Conservation (phyloP, 2,329 filamentous ascomycete species). For the Cordyceps farinosa region DNA sequence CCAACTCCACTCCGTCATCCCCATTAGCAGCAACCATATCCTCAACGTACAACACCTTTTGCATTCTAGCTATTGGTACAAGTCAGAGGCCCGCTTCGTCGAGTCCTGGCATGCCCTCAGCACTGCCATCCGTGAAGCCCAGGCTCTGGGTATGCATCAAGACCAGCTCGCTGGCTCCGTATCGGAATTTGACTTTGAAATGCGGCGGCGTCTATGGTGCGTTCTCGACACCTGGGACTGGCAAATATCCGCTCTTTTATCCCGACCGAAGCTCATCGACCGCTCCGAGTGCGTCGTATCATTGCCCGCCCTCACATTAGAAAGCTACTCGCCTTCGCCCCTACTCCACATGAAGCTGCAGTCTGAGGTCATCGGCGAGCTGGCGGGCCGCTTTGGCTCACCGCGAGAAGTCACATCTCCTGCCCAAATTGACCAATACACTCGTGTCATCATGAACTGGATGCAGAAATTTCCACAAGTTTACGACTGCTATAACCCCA, state of each 20-base stretch:
- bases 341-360: slow-evolving; percentile 34
- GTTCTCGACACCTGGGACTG: slow-evolving; percentile 38
- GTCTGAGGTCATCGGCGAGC: slow-evolving; percentile 30
- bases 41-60: slow-evolving; percentile 35
- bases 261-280: slow-evolving; percentile 21
- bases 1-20: slow-evolving; percentile 32
- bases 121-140: slow-evolving; percentile 34
- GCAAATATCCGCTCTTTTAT: slow-evolving; percentile 34
- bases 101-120: slow-evolving; percentile 38
- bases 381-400: slow-evolving; percentile 31
- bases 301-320: slow-evolving; percentile 18
- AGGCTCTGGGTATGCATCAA: slow-evolving; percentile 33
- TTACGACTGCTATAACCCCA: slow-evolving; percentile 37
- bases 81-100: slow-evolving; percentile 34
- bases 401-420: slow-evolving; percentile 28
- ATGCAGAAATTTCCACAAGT: slow-evolving; percentile 40
- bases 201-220: slow-evolving; percentile 36
- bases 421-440: slow-evolving; percentile 33
- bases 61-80: slow-evolving; percentile 38
- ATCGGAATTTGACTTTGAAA: slow-evolving; percentile 35
- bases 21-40: slow-evolving; percentile 32
- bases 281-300: slow-evolving; percentile 17
- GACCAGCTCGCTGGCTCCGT: slow-evolving; percentile 27
- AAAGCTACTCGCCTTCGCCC: slow-evolving; percentile 19
- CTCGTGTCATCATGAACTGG: slow-evolving; percentile 38